phyloP scores from a whole-genome alignment of 371 early-diverging fungal genomes.

The Mucor lusitanicus region DNA sequence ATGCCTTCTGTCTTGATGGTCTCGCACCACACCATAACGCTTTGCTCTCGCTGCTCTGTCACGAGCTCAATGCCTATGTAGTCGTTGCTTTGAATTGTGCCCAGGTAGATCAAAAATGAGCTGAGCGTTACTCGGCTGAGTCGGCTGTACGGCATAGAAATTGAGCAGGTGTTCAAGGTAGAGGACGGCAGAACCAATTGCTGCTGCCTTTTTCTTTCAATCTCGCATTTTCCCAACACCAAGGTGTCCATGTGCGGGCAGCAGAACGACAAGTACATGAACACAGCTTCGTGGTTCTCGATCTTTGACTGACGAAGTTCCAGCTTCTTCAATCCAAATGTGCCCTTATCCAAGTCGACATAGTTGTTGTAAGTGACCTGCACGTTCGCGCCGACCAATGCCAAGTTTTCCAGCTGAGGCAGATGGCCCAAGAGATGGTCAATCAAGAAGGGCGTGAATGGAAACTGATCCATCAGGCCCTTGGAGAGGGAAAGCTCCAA shows the following conservation, averaged over 20 bases:
- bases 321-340: background rate
- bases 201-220: background rate
- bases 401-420: slow-evolving; percentile 10
- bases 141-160: background rate
- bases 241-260: slow-evolving; percentile 2
- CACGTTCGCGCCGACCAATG: slow-evolving; percentile 13
- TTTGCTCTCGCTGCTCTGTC: background rate
- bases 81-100: slow-evolving; percentile 8
- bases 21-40: slow-evolving; percentile 7
- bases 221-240: slow-evolving; percentile 1
- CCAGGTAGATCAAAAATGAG: slow-evolving; percentile 10
- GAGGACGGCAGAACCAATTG: background rate
- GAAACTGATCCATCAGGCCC: slow-evolving; percentile 15
- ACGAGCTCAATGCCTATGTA: slow-evolving; percentile 12
- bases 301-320: slow-evolving; percentile 9
- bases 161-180: background rate
- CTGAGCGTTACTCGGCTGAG: slow-evolving; percentile 2
- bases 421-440: slow-evolving; percentile 9
- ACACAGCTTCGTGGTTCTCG: slow-evolving; percentile 8
- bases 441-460: slow-evolving; percentile 21
- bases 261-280: slow-evolving; percentile 11
- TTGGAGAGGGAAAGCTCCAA: slow-evolving; percentile 15
- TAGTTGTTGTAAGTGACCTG: slow-evolving; percentile 11
- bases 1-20: background rate
- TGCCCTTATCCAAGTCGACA: background rate